A percentile compares a stretch with the other conserved stretches of the same genome.
Conservation (phyloP, 345 rosid genomes). For the Citrus sinensis region DVS_A1.0 CM039167.1:2638001-2638500, state of each 20-base stretch:
- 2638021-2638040: background rate
- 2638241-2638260: too few species aligned
- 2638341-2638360: background rate
- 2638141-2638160: background rate
- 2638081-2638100: background rate
- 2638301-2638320: background rate
- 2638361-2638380: background rate
- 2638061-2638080: background rate
- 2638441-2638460: too few species aligned
- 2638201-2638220: background rate
- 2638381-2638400: background rate
- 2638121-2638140: background rate
- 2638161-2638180: slow-evolving; percentile 8
- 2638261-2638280: too few species aligned
- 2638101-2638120: background rate
- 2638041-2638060: background rate
- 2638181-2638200: background rate
- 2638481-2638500: too few species aligned
- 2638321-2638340: too few species aligned
- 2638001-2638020: background rate
- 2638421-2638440: too few species aligned
- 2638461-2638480: too few species aligned
- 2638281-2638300: background rate
- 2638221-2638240: too few species aligned
- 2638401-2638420: background rate